These are phyloP conservation scores for Fraxinus sp. DNA, from an alignment of 305 asterid species.

Conservation along the genomic window DNA sequence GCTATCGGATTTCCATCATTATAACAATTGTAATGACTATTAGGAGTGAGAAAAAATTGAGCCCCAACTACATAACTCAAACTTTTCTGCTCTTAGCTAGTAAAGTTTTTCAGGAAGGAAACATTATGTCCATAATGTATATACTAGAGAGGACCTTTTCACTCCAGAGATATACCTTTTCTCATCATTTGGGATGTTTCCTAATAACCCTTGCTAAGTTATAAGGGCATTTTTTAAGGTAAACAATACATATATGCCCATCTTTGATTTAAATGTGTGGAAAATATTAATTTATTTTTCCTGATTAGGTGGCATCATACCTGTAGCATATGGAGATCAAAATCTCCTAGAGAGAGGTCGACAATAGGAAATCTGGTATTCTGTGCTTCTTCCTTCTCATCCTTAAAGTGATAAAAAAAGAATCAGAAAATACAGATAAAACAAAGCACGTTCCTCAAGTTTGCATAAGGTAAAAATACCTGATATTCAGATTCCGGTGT, in stretches of 20 bases:
- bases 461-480: constrained; percentile 39
- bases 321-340: constrained; percentile 75
- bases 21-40: not conserved
- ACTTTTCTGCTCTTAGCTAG: not conserved
- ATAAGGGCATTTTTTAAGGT: constrained; percentile 17
- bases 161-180: not conserved
- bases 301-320: constrained; percentile 35
- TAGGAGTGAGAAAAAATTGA: not conserved
- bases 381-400: constrained; percentile 59
- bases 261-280: not conserved
- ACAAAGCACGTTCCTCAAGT: constrained; percentile 8
- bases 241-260: not conserved
- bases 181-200: not conserved
- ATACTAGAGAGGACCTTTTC: not conserved
- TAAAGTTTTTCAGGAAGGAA: not conserved
- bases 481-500: constrained; percentile 48
- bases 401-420: constrained; percentile 36
- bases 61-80: not conserved
- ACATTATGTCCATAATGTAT: not conserved
- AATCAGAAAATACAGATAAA: constrained; percentile 19
- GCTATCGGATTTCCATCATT: not conserved
- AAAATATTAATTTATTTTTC: constrained; percentile 6
- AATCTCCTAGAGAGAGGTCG: constrained; percentile 53
- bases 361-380: constrained; percentile 46
- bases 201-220: constrained; percentile 12